Evolutionary conservation across 169 alveolate species (phyloP), one percentile per base, ranked within the genome.

Genomic region (Amoebophrya sp.): DNA sequence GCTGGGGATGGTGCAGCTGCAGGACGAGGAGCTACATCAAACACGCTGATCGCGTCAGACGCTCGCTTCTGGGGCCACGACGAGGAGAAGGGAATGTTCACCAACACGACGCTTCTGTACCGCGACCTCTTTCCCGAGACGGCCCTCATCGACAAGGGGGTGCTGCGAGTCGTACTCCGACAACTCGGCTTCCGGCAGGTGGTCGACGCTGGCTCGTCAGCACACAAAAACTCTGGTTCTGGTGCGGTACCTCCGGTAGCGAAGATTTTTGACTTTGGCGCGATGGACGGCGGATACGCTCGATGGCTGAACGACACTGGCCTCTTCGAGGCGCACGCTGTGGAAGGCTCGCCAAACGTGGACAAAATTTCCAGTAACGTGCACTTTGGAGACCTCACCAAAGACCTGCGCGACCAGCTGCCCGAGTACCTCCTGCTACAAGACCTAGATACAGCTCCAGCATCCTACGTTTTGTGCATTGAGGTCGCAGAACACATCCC

Each of bases 401-500:
- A 23, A 29, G 39, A 16, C 26, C 23, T 58, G 34, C 26, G 34
- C 29, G 23, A 58, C 29, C 78, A 58, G 78, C 34, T 58, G 0
- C 38, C 26, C 34, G 78, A 10, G 7, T 58, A 10, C 34, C 26
- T 58, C 23, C 67, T 45, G 67, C 67, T 10, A 45, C n/a, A 10
- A 45, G 88, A 16, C n/a, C 38, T 23, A 29, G 38, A 10, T 18
- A 69, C 7, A 5, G 88, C 16, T 45, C 18, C 67, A 10, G 67
- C 67, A 15, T 45, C 67, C 67, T 15, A 13, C 78, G 89, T 70
- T 7, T 41, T 70, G 41, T 70, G 45, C 20, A 29, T 70, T 41
- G 89, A 70, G 89, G 89, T 70, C 20, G 89, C 89, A 1, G 89
- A 70, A 20, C 89, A 70, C 89, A 70, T 70, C 89, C 78, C 78